A percentile compares a stretch with the other conserved stretches of the same genome.
These are phyloP conservation scores for Bacterosira constricta DNA, from an alignment of 108 stramenopile species.

Conservation along the genomic window DNA sequence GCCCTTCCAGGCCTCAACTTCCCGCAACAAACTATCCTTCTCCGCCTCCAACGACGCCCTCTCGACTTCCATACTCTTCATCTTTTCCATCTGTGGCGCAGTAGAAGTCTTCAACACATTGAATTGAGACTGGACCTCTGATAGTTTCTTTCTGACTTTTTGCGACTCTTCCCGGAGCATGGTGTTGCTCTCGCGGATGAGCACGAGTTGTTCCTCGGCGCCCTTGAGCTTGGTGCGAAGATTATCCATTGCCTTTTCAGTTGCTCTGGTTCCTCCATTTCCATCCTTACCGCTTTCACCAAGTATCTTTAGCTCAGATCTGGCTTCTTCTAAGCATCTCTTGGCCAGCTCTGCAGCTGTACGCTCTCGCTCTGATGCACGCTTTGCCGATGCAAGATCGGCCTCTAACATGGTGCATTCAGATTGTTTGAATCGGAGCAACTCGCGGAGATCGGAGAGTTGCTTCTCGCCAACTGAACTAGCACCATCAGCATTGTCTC, in stretches of 20 bases:
- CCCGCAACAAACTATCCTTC: constrained; percentile 78
- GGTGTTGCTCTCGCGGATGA: constrained; percentile 81
- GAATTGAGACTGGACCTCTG: constrained; percentile 42
- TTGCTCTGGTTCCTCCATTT: constrained; percentile 15
- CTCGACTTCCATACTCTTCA: constrained; percentile 60
- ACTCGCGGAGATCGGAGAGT: constrained; percentile 74
- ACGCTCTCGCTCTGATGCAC: constrained; percentile 76
- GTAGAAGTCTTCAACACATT: constrained; percentile 47
- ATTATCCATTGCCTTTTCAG: constrained; percentile 18
- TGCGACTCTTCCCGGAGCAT: constrained; percentile 73
- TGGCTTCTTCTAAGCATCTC: constrained; percentile 77
- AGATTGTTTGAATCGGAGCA: constrained; percentile 78
- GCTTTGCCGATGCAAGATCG: constrained; percentile 75
- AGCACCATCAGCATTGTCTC: constrained; percentile 6
- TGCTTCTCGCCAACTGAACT: constrained; percentile 35
- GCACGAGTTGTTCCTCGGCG: constrained; percentile 66
- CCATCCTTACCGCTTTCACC: constrained; percentile 21
- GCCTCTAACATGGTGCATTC: constrained; percentile 80
- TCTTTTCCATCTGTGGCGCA: constrained; percentile 49
- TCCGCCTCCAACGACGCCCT: constrained; percentile 75
- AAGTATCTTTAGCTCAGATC: constrained; percentile 70
- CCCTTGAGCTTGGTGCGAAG: constrained; percentile 52
- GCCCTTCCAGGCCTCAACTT: constrained; percentile 84
- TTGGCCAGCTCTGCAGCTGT: constrained; percentile 69
- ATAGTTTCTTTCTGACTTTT: constrained; percentile 43